phyloP scores from a whole-genome alignment of 257 asterid species.

The Ballota nigra region DNA sequence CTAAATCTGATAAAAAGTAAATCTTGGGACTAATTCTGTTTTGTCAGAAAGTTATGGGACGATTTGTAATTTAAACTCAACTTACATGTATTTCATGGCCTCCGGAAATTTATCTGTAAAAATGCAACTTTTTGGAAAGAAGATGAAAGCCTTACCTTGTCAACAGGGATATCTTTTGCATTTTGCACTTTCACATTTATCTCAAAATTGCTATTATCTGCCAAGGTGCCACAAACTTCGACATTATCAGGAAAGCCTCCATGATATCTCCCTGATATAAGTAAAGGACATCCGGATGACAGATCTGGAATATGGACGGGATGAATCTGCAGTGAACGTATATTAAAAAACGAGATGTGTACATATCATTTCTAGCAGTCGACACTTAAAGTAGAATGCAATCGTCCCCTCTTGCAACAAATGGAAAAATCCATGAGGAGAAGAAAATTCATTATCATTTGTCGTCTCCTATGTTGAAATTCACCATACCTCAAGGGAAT shows the following conservation, averaged over 20 bases:
- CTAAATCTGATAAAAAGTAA: too few relatives aligned
- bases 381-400: neutral
- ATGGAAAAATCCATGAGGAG: neutral
- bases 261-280: conserved; percentile 69
- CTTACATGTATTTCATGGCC: too few relatives aligned
- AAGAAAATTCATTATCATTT: neutral
- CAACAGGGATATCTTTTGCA: conserved; percentile 66
- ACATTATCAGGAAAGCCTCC: conserved; percentile 65
- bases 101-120: neutral
- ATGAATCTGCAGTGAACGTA: conserved; percentile 50
- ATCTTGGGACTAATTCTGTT: too few relatives aligned
- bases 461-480: neutral
- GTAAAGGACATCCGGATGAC: conserved; percentile 55
- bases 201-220: conserved; percentile 50
- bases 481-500: conserved; percentile 71
- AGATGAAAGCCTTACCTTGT: conserved; percentile 47
- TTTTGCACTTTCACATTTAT: conserved; percentile 51
- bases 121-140: neutral
- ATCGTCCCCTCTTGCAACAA: neutral
- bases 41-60: too few relatives aligned
- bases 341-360: neutral
- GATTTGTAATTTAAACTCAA: too few relatives aligned
- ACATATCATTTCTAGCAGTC: neutral
- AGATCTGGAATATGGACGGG: conserved; percentile 68
- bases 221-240: conserved; percentile 52